Evolutionary conservation across 805 yeast genomes (phyloP).

Genomic region (Limtongia smithiae): DNA sequence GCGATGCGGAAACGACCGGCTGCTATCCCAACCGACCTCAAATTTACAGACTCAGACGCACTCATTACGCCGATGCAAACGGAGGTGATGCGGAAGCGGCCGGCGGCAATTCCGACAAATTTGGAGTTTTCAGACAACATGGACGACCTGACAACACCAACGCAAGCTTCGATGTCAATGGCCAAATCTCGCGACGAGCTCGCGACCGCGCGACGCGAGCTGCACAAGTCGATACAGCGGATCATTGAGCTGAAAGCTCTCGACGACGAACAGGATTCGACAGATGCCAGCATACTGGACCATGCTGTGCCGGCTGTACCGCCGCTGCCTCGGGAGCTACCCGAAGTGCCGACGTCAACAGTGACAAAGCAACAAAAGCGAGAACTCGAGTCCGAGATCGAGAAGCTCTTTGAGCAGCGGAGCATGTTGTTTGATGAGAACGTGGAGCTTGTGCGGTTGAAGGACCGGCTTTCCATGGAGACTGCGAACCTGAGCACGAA

Average conservation of each 20-base stretch:
- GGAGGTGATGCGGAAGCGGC: too few species aligned
- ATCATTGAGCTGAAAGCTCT: conserved; percentile 23
- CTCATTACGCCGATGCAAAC: too few species aligned
- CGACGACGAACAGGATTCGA: conserved; percentile 43
- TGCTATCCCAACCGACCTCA: too few species aligned
- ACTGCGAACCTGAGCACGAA: conserved; percentile 34
- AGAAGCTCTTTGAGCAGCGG: conserved; percentile 34
- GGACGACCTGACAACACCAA: too few species aligned
- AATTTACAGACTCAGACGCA: too few species aligned
- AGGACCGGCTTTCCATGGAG: conserved; percentile 36
- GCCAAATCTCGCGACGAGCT: conserved; percentile 2
- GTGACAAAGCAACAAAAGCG: conserved; percentile 49
- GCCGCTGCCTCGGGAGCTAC: too few species aligned
- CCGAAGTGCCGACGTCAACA: too few species aligned
- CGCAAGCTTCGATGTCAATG: too few species aligned
- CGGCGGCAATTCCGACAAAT: too few species aligned
- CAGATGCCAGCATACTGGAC: conserved; percentile 2
- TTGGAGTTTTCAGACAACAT: background rate
- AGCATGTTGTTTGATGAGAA: conserved; percentile 36
- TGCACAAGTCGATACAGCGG: conserved; percentile 15
- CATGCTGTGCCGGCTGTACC: too few species aligned
- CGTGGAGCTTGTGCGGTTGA: conserved; percentile 30
- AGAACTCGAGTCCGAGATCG: conserved; percentile 47
- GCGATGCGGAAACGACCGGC: too few species aligned
- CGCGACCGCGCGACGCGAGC: conserved; percentile 8